phyloP scores from a whole-genome alignment of 345 rosid genomes.

The Turnera subulata region DNA sequence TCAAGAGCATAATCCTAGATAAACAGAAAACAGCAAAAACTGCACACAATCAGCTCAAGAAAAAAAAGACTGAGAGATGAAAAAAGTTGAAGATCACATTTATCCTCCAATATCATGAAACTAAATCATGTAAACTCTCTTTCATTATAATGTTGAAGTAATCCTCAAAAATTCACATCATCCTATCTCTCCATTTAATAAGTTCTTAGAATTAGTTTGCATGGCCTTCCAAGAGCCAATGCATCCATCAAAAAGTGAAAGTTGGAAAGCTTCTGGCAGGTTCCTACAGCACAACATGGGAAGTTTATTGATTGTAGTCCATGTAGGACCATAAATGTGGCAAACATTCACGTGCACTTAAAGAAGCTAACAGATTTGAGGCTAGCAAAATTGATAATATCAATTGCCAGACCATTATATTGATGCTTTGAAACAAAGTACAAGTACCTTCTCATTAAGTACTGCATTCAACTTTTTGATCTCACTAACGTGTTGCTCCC shows the following conservation, averaged over 20 bases:
- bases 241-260: neutral
- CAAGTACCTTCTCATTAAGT: constrained; percentile 68
- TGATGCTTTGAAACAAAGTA: neutral
- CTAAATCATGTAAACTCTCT: no score
- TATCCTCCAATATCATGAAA: no score
- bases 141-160: no score
- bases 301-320: no score
- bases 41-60: neutral
- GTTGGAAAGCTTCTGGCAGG: no score
- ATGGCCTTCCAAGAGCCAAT: no score
- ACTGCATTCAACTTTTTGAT: constrained; percentile 65
- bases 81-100: neutral
- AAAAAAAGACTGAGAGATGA: neutral
- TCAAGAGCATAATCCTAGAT: constrained; percentile 70
- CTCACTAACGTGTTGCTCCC: constrained; percentile 76
- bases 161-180: no score
- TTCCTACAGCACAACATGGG: no score
- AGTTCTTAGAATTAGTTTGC: no score
- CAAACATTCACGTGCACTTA: no score
- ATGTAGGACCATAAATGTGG: no score
- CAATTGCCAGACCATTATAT: neutral
- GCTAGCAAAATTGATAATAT: neutral
- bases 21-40: neutral
- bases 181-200: no score
- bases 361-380: neutral